Evolutionary conservation across 768 basidiomycete genomes (phyloP).

Genomic region (Royoungia palumana): DNA sequence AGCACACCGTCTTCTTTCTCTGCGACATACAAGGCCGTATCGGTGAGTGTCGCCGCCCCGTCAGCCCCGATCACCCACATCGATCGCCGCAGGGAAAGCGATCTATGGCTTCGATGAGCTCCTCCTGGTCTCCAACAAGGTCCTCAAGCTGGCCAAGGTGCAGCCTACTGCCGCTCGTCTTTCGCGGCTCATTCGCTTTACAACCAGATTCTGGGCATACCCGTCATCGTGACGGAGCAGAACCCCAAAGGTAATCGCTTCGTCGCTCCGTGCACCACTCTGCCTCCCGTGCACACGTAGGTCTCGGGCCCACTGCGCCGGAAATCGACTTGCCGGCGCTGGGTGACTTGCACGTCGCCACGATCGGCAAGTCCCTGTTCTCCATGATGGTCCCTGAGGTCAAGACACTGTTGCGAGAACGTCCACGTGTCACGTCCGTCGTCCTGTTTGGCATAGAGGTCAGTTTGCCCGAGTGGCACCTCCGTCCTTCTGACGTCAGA

Average conservation of each 20-base stretch:
- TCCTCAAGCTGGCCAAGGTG: slow-evolving; percentile 74
- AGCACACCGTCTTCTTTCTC: slow-evolving; percentile 58
- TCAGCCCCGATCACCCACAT: not conserved
- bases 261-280: slow-evolving; percentile 5
- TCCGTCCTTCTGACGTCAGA: slow-evolving; percentile 3
- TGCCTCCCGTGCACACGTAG: slow-evolving; percentile 35
- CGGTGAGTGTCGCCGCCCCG: slow-evolving; percentile 40
- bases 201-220: slow-evolving; percentile 56
- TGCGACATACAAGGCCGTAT: slow-evolving; percentile 84
- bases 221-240: slow-evolving; percentile 82
- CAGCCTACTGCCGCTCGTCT: not conserved
- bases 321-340: slow-evolving; percentile 56
- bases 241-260: slow-evolving; percentile 62
- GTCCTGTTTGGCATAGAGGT: slow-evolving; percentile 91
- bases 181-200: not conserved
- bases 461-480: slow-evolving; percentile 13
- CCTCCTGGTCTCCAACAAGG: slow-evolving; percentile 66
- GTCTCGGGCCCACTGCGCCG: slow-evolving; percentile 64
- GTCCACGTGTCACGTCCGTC: slow-evolving; percentile 51
- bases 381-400: slow-evolving; percentile 81
- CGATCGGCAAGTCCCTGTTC: slow-evolving; percentile 77
- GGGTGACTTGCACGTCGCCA: slow-evolving; percentile 54
- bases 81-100: slow-evolving; percentile 38
- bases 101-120: slow-evolving; percentile 74
- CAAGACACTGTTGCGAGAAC: slow-evolving; percentile 43